Percentiles rank a stretch among this genome's conserved stretches.
These are phyloP conservation scores for Kluyveromyces wickerhamii DNA, from an alignment of 805 yeast genomes.

Conservation along the genomic window DNA sequence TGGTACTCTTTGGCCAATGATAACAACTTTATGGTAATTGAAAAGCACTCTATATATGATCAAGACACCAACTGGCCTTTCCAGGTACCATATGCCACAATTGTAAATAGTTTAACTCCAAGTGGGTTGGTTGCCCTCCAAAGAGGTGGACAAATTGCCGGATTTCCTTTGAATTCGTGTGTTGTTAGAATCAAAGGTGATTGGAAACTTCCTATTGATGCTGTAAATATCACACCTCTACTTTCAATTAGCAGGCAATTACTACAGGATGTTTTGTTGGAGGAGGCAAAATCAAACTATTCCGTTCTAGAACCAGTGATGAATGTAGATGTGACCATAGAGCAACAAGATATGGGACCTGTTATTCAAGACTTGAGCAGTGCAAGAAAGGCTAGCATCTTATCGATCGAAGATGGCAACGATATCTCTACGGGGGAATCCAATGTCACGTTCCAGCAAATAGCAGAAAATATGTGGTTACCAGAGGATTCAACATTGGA, in stretches of 20 bases:
- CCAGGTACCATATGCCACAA: constrained; percentile 37
- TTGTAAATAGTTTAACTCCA: constrained; percentile 47
- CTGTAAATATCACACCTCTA: constrained; percentile 32
- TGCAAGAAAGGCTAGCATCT: constrained; percentile 65
- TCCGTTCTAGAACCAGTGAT: constrained; percentile 81
- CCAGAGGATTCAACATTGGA: constrained; percentile 65
- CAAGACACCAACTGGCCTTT: constrained; percentile 41
- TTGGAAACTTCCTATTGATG: constrained; percentile 50
- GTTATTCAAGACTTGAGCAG: constrained; percentile 81
- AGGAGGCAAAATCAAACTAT: constrained; percentile 25
- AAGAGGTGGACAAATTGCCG: constrained; percentile 55
- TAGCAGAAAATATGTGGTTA: constrained; percentile 55
- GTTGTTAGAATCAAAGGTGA: constrained; percentile 41
- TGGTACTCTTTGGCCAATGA: constrained; percentile 27
- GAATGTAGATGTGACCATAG: constrained; percentile 60
- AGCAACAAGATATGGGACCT: constrained; percentile 67
- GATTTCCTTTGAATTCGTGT: constrained; percentile 44
- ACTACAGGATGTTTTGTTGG: constrained; percentile 32
- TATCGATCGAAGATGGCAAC: constrained; percentile 60
- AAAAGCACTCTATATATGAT: constrained; percentile 17
- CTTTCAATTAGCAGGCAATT: constrained; percentile 41
- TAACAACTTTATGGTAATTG: constrained; percentile 30
- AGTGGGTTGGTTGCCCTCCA: constrained; percentile 57
- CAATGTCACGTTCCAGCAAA: constrained; percentile 41
- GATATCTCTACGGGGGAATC: constrained; percentile 22